These are phyloP conservation scores for Stylosanthes scabra DNA, from an alignment of 331 rosid species.

Conservation along the genomic window DNA sequence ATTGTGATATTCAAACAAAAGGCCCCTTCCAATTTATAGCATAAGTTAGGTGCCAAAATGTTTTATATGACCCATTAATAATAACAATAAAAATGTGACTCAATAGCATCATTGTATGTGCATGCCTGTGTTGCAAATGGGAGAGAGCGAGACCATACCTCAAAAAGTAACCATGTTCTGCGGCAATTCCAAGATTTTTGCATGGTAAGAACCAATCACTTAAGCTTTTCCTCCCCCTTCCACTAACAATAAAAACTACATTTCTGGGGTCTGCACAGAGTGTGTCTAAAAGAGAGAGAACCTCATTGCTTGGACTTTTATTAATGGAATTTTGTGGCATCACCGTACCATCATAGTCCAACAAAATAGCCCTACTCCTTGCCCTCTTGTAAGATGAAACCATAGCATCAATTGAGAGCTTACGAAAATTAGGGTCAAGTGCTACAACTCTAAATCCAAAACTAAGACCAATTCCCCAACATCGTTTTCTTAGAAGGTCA, in stretches of 20 bases:
- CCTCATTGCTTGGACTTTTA: slow-evolving; percentile 74
- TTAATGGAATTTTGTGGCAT: slow-evolving; percentile 82
- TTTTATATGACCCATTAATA: slow-evolving; percentile 16
- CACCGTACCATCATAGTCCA: slow-evolving; percentile 94
- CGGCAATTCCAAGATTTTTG: slow-evolving; percentile 82
- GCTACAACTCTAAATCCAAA: slow-evolving; percentile 93
- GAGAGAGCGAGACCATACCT: too few relatives aligned
- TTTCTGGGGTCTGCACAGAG: slow-evolving; percentile 73
- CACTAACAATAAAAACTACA: slow-evolving; percentile 87
- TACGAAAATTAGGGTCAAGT: slow-evolving; percentile 85
- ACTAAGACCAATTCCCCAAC: slow-evolving; percentile 92
- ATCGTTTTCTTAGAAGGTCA: slow-evolving; percentile 78
- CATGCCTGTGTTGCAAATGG: too few relatives aligned
- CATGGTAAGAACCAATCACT: slow-evolving; percentile 80
- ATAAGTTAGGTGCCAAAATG: slow-evolving; percentile 18
- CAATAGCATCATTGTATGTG: too few relatives aligned
- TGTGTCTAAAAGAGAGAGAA: slow-evolving; percentile 61
- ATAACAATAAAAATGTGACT: too few relatives aligned
- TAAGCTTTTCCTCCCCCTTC: slow-evolving; percentile 78
- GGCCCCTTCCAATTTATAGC: neutral
- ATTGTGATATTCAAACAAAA: slow-evolving; percentile 7
- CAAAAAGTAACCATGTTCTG: slow-evolving; percentile 87
- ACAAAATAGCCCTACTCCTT: slow-evolving; percentile 72
- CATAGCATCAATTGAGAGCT: slow-evolving; percentile 75
- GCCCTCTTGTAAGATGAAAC: slow-evolving; percentile 66